A percentile compares a stretch with the other conserved stretches of the same genome.
These are phyloP conservation scores for Fusarium lyarnte DNA, from an alignment of 2,329 filamentous ascomycete species.

Conservation along the genomic window DNA sequence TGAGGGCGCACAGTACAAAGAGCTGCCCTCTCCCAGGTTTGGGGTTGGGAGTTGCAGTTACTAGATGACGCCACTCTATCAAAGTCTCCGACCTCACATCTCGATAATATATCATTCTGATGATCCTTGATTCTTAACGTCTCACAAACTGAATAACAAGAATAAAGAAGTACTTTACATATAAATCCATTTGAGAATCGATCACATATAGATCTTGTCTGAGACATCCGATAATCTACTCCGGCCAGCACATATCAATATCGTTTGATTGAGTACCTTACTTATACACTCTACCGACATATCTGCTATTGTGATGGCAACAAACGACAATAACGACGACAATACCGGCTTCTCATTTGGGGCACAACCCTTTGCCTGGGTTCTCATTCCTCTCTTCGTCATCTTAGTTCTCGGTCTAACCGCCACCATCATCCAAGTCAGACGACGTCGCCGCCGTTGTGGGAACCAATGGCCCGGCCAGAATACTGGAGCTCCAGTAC, in stretches of 20 bases:
- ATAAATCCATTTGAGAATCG: neutral
- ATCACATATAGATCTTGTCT: neutral
- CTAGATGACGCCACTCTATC: slow-evolving; percentile 25
- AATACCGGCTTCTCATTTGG: slow-evolving; percentile 44
- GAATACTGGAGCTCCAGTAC: slow-evolving; percentile 26
- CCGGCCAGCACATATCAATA: neutral
- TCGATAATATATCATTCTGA: neutral
- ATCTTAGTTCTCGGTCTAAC: slow-evolving; percentile 53
- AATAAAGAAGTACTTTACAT: neutral
- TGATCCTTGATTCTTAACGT: neutral
- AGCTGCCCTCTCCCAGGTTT: neutral
- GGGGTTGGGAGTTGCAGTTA: neutral
- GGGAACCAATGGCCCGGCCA: slow-evolving; percentile 20
- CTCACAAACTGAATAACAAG: neutral
- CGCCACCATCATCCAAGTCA: slow-evolving; percentile 55
- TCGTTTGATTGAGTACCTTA: neutral
- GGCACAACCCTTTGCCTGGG: slow-evolving; percentile 65
- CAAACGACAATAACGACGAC: slow-evolving; percentile 15
- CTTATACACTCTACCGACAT: neutral
- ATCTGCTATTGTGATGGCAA: slow-evolving; percentile 11
- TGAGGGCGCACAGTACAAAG: slow-evolving; percentile 24
- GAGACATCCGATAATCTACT: neutral
- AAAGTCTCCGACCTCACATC: slow-evolving; percentile 28
- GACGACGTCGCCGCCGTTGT: slow-evolving; percentile 49
- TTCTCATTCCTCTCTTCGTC: slow-evolving; percentile 61